phyloP scores from a whole-genome alignment of 2,329 filamentous ascomycete genomes.

The Grosmannia clavigera region DNA sequence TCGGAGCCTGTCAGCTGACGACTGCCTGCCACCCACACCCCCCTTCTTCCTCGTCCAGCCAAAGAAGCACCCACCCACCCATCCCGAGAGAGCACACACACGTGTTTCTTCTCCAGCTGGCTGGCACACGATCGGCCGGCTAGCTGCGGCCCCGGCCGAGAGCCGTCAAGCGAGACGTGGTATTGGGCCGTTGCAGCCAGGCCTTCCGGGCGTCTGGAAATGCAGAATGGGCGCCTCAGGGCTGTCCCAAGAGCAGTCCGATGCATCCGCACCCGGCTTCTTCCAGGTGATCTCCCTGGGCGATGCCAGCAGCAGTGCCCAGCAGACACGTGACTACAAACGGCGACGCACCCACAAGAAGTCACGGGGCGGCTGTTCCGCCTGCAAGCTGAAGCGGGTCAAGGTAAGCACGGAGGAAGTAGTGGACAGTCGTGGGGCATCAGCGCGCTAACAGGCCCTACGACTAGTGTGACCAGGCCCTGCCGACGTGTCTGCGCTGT shows the following conservation, averaged over 20 bases:
- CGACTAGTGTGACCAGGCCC: constrained; percentile 13
- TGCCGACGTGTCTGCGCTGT: constrained; percentile 12
- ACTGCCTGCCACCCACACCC: too few species aligned
- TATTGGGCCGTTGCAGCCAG: too few species aligned
- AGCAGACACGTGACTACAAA: constrained; percentile 13
- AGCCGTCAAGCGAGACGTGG: too few species aligned
- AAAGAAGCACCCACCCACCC: too few species aligned
- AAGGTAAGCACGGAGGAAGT: constrained; percentile 9
- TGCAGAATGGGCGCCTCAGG: neutral
- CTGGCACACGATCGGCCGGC: too few species aligned
- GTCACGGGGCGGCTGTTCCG: constrained; percentile 12
- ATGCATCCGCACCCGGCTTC: constrained; percentile 4
- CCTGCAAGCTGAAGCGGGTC: constrained; percentile 14
- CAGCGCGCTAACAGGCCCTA: neutral
- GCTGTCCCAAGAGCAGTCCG: neutral
- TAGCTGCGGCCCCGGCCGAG: too few species aligned
- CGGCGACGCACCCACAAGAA: constrained; percentile 14
- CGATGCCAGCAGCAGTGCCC: constrained; percentile 7
- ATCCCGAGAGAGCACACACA: too few species aligned
- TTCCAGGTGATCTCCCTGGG: constrained; percentile 16
- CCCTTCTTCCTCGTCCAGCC: too few species aligned
- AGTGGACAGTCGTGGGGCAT: too few species aligned
- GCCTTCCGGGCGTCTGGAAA: too few species aligned
- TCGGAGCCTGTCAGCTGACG: too few species aligned
- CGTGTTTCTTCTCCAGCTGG: too few species aligned